These are phyloP conservation scores for Umbilicus rupestris DNA, from an alignment of 164 flowering plant genomes.

Conservation along the genomic window DNA sequence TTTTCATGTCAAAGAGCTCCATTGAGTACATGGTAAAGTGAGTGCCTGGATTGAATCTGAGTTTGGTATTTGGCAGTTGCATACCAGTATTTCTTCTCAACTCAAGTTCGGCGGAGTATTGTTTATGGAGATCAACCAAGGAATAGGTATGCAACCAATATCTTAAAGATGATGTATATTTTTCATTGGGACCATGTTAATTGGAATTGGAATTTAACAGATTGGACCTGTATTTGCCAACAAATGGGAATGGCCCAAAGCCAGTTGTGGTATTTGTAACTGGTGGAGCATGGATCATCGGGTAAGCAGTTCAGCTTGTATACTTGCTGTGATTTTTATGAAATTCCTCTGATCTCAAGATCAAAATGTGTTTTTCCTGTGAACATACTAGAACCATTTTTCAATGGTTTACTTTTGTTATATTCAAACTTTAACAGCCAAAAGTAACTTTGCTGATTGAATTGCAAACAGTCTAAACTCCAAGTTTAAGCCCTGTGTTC, in stretches of 20 bases:
- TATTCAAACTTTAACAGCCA: too few species aligned
- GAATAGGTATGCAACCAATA: slow-evolving; percentile 43
- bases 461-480: not conserved
- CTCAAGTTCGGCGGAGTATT: slow-evolving; percentile 60
- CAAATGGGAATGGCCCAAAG: slow-evolving; percentile 40
- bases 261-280: slow-evolving; percentile 96
- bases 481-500: not conserved
- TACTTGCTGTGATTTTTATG: not conserved
- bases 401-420: too few species aligned
- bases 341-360: not conserved
- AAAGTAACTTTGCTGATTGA: too few species aligned
- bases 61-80: slow-evolving; percentile 44
- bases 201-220: slow-evolving; percentile 23
- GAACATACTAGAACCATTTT: too few species aligned
- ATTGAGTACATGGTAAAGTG: not conserved
- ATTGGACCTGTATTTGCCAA: slow-evolving; percentile 81
- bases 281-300: slow-evolving; percentile 99
- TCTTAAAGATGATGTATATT: not conserved
- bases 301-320: slow-evolving; percentile 37
- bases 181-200: slow-evolving; percentile 12
- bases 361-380: not conserved
- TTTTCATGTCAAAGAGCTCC: too few species aligned
- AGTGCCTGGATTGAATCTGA: not conserved
- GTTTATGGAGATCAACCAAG: slow-evolving; percentile 88
- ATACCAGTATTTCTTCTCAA: slow-evolving; percentile 78